Percentiles rank a stretch among this genome's conserved stretches.
Conservation (phyloP, 2,329 filamentous ascomycete species). For the Trichoderma harzianum region DNA sequence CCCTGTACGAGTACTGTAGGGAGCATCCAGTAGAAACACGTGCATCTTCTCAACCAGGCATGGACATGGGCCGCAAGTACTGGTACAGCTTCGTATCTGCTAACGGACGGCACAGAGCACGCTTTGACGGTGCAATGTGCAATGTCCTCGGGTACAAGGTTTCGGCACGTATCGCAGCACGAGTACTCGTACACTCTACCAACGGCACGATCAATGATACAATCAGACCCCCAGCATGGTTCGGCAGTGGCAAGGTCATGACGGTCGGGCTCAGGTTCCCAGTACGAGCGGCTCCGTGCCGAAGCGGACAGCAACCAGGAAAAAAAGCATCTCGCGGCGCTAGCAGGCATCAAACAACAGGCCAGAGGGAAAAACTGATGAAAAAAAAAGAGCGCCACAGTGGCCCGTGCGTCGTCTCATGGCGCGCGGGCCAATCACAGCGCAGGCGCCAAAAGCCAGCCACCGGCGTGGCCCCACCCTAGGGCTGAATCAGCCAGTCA, state of each 20-base stretch:
- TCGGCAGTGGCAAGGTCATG: constrained; percentile 7
- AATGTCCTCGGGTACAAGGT: background rate
- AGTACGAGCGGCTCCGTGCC: constrained; percentile 10
- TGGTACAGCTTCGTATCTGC: background rate
- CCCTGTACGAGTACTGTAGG: background rate
- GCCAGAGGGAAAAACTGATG: background rate
- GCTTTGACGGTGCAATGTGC: background rate
- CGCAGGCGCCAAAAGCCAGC: constrained; percentile 25
- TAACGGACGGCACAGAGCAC: background rate
- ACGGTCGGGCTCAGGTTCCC: constrained; percentile 1
- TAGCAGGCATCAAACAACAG: constrained; percentile 7
- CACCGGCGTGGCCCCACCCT: constrained; percentile 33
- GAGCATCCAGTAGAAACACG: background rate
- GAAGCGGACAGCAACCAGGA: background rate
- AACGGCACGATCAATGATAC: background rate
- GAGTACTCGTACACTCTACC: background rate
- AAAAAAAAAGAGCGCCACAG: constrained; percentile 4
- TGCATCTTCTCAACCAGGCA: background rate
- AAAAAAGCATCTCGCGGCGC: background rate
- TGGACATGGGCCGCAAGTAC: background rate
- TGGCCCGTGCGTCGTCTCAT: constrained; percentile 29
- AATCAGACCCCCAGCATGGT: background rate
- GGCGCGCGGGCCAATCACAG: constrained; percentile 31
- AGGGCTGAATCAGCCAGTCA: constrained; percentile 51
- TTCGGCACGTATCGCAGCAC: background rate